Conservation (phyloP, 148 eudicot genomes). For the Talinum fruticosum region DNA sequence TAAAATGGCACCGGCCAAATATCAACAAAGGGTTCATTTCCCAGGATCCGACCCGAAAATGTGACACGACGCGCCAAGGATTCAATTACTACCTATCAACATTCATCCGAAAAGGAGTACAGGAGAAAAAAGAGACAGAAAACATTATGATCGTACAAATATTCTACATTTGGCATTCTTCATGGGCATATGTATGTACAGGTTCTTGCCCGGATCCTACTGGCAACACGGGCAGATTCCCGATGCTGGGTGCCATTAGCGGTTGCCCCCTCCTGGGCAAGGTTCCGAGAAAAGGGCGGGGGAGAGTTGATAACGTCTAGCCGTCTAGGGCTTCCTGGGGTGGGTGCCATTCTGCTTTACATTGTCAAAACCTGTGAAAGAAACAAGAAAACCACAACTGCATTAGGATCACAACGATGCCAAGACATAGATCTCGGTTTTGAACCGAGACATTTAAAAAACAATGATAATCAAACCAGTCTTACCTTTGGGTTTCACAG, state of each 20-base stretch:
- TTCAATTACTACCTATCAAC: conserved; percentile 10
- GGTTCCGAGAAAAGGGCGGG: not conserved
- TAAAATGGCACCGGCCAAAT: conserved; percentile 6
- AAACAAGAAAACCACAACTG: not conserved
- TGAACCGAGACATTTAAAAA: too few relatives aligned
- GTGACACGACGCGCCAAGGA: conserved; percentile 4
- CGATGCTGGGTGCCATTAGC: not conserved
- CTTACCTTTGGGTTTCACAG: conserved; percentile 13
- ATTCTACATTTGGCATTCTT: conserved; percentile 11
- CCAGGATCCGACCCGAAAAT: conserved; percentile 12
- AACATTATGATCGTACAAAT: conserved; percentile 21
- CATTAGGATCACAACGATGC: not conserved
- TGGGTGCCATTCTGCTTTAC: not conserved
- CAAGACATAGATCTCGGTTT: not conserved
- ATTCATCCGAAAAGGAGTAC: not conserved
- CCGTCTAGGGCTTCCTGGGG: not conserved
- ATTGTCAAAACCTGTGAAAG: not conserved
- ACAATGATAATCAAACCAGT: not conserved
- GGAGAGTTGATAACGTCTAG: not conserved
- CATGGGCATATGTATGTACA: conserved; percentile 30
- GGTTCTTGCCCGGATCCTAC: not conserved
- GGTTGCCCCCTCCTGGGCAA: not conserved
- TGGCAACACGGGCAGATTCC: not conserved
- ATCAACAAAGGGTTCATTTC: not conserved
- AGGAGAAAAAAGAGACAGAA: not conserved